Evolutionary conservation across 805 yeast genomes (phyloP).

Genomic region (Suhomyces vadensis): DNA sequence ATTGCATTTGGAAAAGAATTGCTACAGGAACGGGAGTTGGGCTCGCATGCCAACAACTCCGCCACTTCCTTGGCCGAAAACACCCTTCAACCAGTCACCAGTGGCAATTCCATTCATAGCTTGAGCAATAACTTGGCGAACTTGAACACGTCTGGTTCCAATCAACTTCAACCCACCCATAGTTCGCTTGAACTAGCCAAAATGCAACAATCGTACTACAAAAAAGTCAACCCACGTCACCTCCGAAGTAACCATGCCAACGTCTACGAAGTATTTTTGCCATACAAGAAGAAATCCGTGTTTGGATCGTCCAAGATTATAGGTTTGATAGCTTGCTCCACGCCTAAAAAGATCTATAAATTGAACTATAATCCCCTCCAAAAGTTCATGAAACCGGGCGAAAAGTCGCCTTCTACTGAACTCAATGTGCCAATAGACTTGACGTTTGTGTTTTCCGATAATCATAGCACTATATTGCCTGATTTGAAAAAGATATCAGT

Average conservation of each 20-base stretch:
- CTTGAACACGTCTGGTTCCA: not conserved
- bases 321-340: constrained; percentile 35
- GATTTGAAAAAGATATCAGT: constrained; percentile 29
- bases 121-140: not conserved
- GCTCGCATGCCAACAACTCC: not conserved
- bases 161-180: constrained; percentile 16
- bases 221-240: constrained; percentile 15
- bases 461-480: constrained; percentile 17
- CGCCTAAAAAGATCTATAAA: constrained; percentile 31
- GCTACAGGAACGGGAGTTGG: not conserved
- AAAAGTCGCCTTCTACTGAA: constrained; percentile 15
- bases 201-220: constrained; percentile 29
- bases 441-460: constrained; percentile 25
- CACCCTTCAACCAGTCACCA: not conserved
- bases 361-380: constrained; percentile 26
- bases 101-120: not conserved
- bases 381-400: constrained; percentile 14
- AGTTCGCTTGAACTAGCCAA: constrained; percentile 29
- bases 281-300: constrained; percentile 29
- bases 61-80: not conserved
- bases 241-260: constrained; percentile 9
- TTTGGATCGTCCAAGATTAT: constrained; percentile 31
- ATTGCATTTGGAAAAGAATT: constrained; percentile 28
- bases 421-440: constrained; percentile 34
- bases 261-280: constrained; percentile 31